phyloP scores from a whole-genome alignment of 495 filamentous ascomycete species.

The Patellaria atrata region DNA sequence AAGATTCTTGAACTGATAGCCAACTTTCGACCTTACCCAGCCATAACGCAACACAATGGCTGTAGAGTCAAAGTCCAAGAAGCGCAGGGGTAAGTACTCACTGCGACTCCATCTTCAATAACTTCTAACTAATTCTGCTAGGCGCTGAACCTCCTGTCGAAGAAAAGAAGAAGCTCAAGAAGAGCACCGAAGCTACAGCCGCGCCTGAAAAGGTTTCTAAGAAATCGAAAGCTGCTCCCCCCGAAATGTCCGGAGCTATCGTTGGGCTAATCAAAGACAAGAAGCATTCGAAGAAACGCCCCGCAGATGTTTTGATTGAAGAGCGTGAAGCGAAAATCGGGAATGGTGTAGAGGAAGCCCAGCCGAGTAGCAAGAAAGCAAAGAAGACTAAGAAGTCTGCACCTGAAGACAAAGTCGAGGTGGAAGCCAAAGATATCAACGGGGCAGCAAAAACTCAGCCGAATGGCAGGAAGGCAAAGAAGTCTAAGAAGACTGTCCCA shows the following conservation, averaged over 20 bases:
- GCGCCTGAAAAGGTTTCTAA: slow-evolving; percentile 1
- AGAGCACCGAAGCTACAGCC: slow-evolving; percentile 4
- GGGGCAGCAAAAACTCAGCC: slow-evolving; percentile 4
- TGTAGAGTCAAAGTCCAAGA: slow-evolving; percentile 47
- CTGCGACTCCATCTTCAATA: slow-evolving; percentile 3
- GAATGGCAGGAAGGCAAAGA: slow-evolving; percentile 11
- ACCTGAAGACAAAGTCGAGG: slow-evolving; percentile 5
- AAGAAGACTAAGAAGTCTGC: slow-evolving; percentile 6
- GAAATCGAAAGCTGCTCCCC: slow-evolving; percentile 13
- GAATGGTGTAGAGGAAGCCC: slow-evolving; percentile 5
- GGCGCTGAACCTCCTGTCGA: slow-evolving; percentile 37
- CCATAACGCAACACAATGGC: slow-evolving; percentile 42
- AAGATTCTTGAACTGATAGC: not conserved
- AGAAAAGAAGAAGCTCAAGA: slow-evolving; percentile 16
- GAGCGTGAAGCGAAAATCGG: slow-evolving; percentile 3
- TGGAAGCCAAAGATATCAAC: slow-evolving; percentile 6
- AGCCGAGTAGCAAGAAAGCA: slow-evolving; percentile 8
- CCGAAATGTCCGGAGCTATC: slow-evolving; percentile 3
- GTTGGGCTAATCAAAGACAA: slow-evolving; percentile 2
- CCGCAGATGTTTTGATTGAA: slow-evolving; percentile 1
- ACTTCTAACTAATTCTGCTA: slow-evolving; percentile 23
- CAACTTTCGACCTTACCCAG: no score
- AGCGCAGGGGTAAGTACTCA: slow-evolving; percentile 50
- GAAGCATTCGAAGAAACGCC: no score
- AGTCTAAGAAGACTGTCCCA: slow-evolving; percentile 16